Percentiles rank a stretch among this genome's conserved stretches.
These are phyloP conservation scores for Mycena citricolor DNA, from an alignment of 1,284 basidiomycete species.

Conservation along the genomic window DNA sequence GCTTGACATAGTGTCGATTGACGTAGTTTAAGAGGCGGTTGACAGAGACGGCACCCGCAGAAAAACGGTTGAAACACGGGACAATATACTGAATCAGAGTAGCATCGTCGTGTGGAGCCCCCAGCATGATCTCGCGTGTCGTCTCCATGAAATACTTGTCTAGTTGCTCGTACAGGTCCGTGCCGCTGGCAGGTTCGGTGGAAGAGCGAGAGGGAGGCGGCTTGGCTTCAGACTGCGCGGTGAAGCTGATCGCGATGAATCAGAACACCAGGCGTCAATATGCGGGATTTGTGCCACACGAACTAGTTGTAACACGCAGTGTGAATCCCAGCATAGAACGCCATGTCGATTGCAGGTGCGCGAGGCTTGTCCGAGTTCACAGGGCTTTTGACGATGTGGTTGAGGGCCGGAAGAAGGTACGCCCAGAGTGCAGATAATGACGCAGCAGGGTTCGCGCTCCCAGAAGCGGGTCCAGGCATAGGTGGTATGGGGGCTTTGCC, in stretches of 20 bases:
- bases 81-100: slow-evolving; percentile 66
- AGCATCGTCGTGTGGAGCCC: slow-evolving; percentile 63
- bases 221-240: slow-evolving; percentile 52
- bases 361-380: slow-evolving; percentile 53
- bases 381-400: slow-evolving; percentile 71
- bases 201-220: slow-evolving; percentile 28
- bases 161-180: slow-evolving; percentile 69
- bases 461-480: slow-evolving; percentile 55
- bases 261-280: slow-evolving; percentile 14
- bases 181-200: slow-evolving; percentile 43
- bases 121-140: slow-evolving; percentile 60
- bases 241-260: slow-evolving; percentile 44
- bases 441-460: slow-evolving; percentile 70
- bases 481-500: slow-evolving; percentile 30
- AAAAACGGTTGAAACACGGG: slow-evolving; percentile 67
- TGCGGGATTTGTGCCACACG: slow-evolving; percentile 23
- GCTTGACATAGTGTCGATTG: slow-evolving; percentile 76
- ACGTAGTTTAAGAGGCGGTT: slow-evolving; percentile 74
- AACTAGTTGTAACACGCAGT: slow-evolving; percentile 77
- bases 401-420: slow-evolving; percentile 69
- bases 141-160: slow-evolving; percentile 62
- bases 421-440: slow-evolving; percentile 70
- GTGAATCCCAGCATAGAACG: slow-evolving; percentile 73
- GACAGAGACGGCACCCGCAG: slow-evolving; percentile 61
- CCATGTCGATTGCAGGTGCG: slow-evolving; percentile 67